Base-by-base conservation (phyloP, 805 yeast species). In the Middelhovenomyces tepae region DNA sequence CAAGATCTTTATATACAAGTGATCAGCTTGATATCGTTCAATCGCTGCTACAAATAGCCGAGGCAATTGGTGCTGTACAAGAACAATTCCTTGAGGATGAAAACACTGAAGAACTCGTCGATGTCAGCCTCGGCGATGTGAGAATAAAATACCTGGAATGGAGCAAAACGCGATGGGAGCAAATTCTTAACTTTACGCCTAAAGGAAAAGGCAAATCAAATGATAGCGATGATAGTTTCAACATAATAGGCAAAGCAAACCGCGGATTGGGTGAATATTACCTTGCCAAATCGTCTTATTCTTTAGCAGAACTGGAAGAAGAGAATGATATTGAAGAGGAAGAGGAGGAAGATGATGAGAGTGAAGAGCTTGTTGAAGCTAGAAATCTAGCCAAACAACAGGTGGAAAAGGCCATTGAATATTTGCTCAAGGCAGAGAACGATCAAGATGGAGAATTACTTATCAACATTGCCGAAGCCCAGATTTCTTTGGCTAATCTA, bases 381-480 rank as follows among this genome's bases (percentile, higher is more conserved):
- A 15, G 62, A 63, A 26, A 74, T 7, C 13, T 23, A 30, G 47
- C 83, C 1, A 58, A 68, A 23, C 56, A 60, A 2, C 54, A 66
- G 22, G 69, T 75, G 7, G 45, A 53, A 7, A 57, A 55, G 13
- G 93, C 93, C 0, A 60, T 81, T 16, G 59, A 63, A 23, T 71
- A 71, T 47, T 61, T 86, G 35, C 56, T 63, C 35, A 57, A 62
- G 35, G 78, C 86, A 0, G 72, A 77, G 52, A 74, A 74, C 32
- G 75, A 73, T 13, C 82, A 77, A 28, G 84, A 79, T 25, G 93
- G 94, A 0, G 78, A 77, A 38, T 65, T 80, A 4, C 80, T 89
- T 83, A 94, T 78, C 8, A 71, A 74, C 48, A 67, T 81, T 28
- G 95, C 95, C 1, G 97, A 89, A 55, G 87, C 94, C 1, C 64